Base-by-base conservation (phyloP, 73 alveolate species). In the Uronychia binucleata region DNA sequence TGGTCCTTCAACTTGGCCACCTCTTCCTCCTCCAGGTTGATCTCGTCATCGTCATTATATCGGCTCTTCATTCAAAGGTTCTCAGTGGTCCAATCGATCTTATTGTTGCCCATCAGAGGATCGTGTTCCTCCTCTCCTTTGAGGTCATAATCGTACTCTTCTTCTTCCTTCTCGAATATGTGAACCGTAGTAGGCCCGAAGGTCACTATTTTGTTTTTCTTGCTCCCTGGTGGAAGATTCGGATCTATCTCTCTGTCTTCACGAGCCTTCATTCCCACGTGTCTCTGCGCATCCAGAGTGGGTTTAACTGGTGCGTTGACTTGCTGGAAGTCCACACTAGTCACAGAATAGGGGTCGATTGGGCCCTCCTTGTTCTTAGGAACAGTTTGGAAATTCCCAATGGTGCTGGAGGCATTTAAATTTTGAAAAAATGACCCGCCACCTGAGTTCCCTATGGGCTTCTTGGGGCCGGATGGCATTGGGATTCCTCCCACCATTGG, bases 231-330 rank as follows among this genome's bases (percentile, higher is more conserved):
- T 46, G 67, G 67, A 46, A 46, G 67, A 19, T 46, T 46, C 5
- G 67, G 67, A 19, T 46, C 67, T 46, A 46, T 46, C 67, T 46
- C 67, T 46, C 67, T 46, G 67, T 46, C 67, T 46, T 46, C 67
- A 5, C 67, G 5, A 46, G 67, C 67, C 19, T 46, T 46, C n/a
- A 5, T 11, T 19, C 67, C 67, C 19, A 46, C 5, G 19, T 46
- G 67, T 46, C 67, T 46, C 67, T 46, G 19, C 19, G 67, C 67
- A 46, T 46, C 67, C 67, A 46, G 19, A 19, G 67, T 46, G 67
- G 67, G 67, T 46, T 46, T 46, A 5, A 46, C 19, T 46, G 67
- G 67, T 11, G 67, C 67, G 5, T 46, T 46, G 19, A 46, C 19
- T 19, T 46, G n/a, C n/a, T 46, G 5, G 67, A 46, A 46, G 19